A percentile compares a stretch with the other conserved stretches of the same genome.
Evolutionary conservation across 768 basidiomycete species (phyloP).

Genomic region (Psilocybe subaeruginosa): DNA sequence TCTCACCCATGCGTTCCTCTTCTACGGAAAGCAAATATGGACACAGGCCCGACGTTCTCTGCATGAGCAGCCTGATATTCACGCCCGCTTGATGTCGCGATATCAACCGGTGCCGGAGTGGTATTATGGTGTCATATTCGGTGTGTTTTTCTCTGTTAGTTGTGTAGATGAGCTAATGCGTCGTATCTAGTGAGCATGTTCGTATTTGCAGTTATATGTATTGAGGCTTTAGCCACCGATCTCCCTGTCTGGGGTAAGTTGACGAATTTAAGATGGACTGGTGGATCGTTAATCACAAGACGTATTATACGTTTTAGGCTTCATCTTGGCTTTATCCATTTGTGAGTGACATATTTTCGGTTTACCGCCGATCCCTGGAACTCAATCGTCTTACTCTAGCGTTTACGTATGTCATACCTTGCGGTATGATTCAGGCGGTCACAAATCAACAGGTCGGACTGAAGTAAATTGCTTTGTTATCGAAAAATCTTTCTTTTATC

Average conservation of each 20-base stretch:
- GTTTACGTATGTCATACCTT: constrained; percentile 68
- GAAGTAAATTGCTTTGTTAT: not conserved
- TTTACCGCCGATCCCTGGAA: no score
- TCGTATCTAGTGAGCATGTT: constrained; percentile 57
- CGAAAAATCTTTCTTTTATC: not conserved
- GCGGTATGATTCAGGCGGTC: constrained; percentile 59
- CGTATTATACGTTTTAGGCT: not conserved
- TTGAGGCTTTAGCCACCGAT: constrained; percentile 65
- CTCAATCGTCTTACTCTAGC: constrained; percentile 21
- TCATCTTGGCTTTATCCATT: not conserved
- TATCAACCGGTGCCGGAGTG: constrained; percentile 81
- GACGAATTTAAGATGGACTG: not conserved
- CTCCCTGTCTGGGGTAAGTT: constrained; percentile 7
- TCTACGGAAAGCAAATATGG: constrained; percentile 79
- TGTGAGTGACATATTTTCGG: not conserved
- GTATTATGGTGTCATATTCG: constrained; percentile 61
- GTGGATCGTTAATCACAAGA: not conserved
- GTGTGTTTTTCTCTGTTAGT: not conserved
- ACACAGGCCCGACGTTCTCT: constrained; percentile 65
- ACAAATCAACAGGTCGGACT: constrained; percentile 69
- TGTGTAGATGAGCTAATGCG: not conserved
- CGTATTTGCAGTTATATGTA: constrained; percentile 60
- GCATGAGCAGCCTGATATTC: constrained; percentile 79
- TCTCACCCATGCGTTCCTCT: constrained; percentile 66
- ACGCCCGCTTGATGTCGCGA: constrained; percentile 73